Evolutionary conservation across 306 rosid genomes (phyloP).

Genomic region (Begonia masoniana): DNA sequence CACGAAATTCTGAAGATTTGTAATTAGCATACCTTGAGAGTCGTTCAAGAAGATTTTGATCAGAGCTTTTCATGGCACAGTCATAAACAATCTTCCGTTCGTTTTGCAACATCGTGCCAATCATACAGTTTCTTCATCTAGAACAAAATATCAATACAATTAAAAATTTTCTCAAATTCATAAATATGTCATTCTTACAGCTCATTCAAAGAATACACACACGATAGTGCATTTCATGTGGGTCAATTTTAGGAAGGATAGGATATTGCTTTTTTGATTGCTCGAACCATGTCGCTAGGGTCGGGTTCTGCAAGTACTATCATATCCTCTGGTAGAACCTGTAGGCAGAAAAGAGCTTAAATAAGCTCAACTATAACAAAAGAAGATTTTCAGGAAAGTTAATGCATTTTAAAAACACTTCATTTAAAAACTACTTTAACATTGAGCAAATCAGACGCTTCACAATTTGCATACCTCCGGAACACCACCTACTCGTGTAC

Average conservation of each 20-base stretch:
- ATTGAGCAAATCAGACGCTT: constrained; percentile 1
- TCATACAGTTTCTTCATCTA: constrained; percentile 70
- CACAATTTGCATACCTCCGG: constrained; percentile 51
- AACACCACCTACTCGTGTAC: constrained; percentile 90
- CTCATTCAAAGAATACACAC: constrained; percentile 33
- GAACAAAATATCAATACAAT: constrained; percentile 2
- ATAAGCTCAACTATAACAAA: neutral
- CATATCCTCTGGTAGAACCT: constrained; percentile 96
- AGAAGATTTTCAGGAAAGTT: neutral
- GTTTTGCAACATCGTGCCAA: constrained; percentile 86
- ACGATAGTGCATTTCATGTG: constrained; percentile 73
- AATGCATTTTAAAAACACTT: neutral
- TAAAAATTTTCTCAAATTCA: constrained; percentile 1
- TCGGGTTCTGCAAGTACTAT: constrained; percentile 80
- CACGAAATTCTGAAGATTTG: neutral
- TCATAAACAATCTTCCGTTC: constrained; percentile 85
- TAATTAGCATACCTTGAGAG: constrained; percentile 55
- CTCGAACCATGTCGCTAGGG: constrained; percentile 78
- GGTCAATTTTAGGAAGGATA: constrained; percentile 66
- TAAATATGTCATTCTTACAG: constrained; percentile 1
- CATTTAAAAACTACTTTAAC: neutral
- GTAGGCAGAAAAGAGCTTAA: constrained; percentile 16
- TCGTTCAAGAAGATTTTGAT: constrained; percentile 52
- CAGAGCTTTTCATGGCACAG: constrained; percentile 55
- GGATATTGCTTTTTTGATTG: constrained; percentile 52